Evolutionary conservation across 2,329 filamentous ascomycete species (phyloP), one percentile per base, ranked within the genome.

Genomic region (Nemania sp.): DNA sequence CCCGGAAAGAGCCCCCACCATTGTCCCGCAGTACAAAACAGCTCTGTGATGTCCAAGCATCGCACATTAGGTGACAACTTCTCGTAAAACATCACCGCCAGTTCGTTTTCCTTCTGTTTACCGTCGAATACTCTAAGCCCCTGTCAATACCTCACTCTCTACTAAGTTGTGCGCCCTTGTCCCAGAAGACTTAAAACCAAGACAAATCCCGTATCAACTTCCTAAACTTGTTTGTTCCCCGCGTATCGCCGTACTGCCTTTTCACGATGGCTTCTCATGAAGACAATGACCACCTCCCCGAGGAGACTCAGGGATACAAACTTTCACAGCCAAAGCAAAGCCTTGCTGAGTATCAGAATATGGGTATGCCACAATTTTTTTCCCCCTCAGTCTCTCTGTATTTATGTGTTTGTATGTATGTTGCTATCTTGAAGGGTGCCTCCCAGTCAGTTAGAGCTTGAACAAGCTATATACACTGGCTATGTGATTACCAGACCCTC

Each of bases 301-400:
- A 94, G 78, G 83, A 88, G 77, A 97, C 92, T 63, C 87, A 92
- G 77, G 93, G 93, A 72, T 97, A 97, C 87, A 97, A 95, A 85
- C 89, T 97, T 71, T 92, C 91, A 64, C 91, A 97, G 84, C 82
- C 82, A 60, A 97, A 97, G 87, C 96, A 97, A 84, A 95, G 90
- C 66, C 82, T 99, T 70, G 90, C 93, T 61, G 90, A 97, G 75
- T 97, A 97, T 77, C 83, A 93, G 70, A 81, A 96, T 73, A 88
- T 99, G 77, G 94, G 91, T 96, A 80, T 70, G 89, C 80, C 54
- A 39, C 46, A 49, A 39, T 28, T 51, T 37, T 54, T 44, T 36
- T 55, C 51, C 48, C 19, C 8, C n/a, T n/a, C n/a, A n/a, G n/a
- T n/a, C n/a, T n/a, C n/a, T n/a, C n/a, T n/a, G n/a, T 39, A 14